These are phyloP conservation scores for Fusarium fracticaudum DNA, from an alignment of 2,329 filamentous ascomycete genomes.

Conservation along the genomic window DNA sequence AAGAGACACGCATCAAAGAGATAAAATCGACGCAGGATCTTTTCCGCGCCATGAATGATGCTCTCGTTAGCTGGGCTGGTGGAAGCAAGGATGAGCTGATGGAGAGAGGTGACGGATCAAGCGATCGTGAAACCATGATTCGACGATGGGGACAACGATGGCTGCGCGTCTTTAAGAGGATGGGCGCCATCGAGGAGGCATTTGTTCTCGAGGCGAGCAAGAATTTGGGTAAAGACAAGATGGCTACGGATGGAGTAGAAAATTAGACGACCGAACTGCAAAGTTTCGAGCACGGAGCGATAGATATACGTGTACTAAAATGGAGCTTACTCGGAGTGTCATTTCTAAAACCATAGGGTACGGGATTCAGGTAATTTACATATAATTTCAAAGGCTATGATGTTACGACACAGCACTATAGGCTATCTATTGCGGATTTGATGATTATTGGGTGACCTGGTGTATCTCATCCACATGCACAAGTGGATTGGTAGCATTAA, in stretches of 20 bases:
- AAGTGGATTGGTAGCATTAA: not conserved
- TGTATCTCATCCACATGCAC: not conserved
- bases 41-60: constrained; percentile 83
- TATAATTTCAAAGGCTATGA: not conserved
- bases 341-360: not conserved
- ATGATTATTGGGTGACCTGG: not conserved
- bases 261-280: constrained; percentile 30
- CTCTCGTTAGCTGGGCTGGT: constrained; percentile 75
- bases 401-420: not conserved
- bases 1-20: constrained; percentile 76
- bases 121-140: constrained; percentile 71
- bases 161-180: constrained; percentile 84
- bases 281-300: constrained; percentile 9
- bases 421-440: not conserved
- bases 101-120: constrained; percentile 70
- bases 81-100: constrained; percentile 80
- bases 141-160: constrained; percentile 86
- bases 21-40: constrained; percentile 79
- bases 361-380: not conserved
- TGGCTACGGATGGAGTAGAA: constrained; percentile 28
- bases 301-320: constrained; percentile 18
- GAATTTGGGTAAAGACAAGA: constrained; percentile 37
- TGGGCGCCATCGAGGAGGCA: constrained; percentile 86
- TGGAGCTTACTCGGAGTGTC: constrained; percentile 1
- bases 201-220: constrained; percentile 54